A percentile compares a stretch with the other conserved stretches of the same genome.
These are phyloP conservation scores for Metschnikowia picachoensis DNA, from an alignment of 805 yeast species.

Conservation along the genomic window DNA sequence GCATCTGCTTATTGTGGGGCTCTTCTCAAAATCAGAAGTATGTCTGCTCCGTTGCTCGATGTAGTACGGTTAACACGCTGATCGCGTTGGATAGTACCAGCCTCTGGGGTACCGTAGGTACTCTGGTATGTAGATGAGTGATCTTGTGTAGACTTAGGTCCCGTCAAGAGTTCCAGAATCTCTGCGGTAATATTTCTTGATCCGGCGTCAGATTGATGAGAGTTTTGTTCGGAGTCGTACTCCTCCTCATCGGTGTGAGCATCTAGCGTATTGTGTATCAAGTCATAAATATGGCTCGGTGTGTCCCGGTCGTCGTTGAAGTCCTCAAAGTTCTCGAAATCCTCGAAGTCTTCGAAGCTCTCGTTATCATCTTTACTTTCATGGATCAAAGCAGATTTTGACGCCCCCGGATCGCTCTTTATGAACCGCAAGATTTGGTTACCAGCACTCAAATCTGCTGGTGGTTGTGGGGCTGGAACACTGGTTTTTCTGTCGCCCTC, in stretches of 20 bases:
- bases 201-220: not conserved
- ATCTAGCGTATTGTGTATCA: constrained; percentile 24
- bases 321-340: constrained; percentile 33
- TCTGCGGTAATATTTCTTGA: constrained; percentile 12
- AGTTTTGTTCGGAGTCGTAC: constrained; percentile 4
- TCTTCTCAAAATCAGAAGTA: constrained; percentile 20
- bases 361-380: not conserved
- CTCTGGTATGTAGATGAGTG: constrained; percentile 8
- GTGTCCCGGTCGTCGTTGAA: constrained; percentile 24
- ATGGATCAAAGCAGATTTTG: not conserved
- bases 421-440: constrained; percentile 19
- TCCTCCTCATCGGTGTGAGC: constrained; percentile 37
- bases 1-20: not conserved
- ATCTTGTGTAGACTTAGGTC: constrained; percentile 9
- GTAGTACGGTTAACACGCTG: constrained; percentile 5
- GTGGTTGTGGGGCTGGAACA: not conserved
- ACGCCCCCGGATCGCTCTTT: constrained; percentile 6
- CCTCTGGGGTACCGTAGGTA: constrained; percentile 12
- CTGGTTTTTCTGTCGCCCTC: not conserved
- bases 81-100: constrained; percentile 10
- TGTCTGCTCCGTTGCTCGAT: constrained; percentile 11
- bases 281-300: constrained; percentile 22
- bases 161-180: constrained; percentile 11
- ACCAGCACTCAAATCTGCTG: constrained; percentile 18
- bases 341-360: constrained; percentile 23